Evolutionary conservation across 2,329 filamentous ascomycete genomes (phyloP).

Genomic region (Fusarium albosuccineum): DNA sequence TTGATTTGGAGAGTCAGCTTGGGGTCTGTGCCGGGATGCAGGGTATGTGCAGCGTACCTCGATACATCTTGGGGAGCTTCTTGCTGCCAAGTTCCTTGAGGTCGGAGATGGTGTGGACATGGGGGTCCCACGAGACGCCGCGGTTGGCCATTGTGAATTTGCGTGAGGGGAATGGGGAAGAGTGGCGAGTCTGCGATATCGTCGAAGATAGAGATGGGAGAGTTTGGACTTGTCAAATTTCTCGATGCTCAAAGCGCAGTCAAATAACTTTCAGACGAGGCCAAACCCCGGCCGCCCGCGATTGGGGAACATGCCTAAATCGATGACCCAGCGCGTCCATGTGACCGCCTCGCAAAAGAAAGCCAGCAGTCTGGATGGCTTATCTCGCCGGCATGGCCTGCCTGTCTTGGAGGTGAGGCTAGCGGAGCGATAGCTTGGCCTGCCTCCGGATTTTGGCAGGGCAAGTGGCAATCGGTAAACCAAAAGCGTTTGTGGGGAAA

Average conservation of each 20-base stretch:
- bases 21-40: neutral
- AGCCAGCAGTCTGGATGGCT: neutral
- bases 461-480: slow-evolving; percentile 6
- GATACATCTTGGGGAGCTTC: slow-evolving; percentile 38
- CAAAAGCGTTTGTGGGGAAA: slow-evolving; percentile 5
- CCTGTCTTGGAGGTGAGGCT: slow-evolving; percentile 16
- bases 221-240: neutral
- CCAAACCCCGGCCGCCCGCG: neutral
- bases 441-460: neutral
- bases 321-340: neutral
- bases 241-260: neutral
- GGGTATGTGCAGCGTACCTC: slow-evolving; percentile 11
- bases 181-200: too few relatives aligned
- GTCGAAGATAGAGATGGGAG: neutral
- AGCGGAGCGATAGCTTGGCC: neutral
- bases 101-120: slow-evolving; percentile 37
- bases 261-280: slow-evolving; percentile 6
- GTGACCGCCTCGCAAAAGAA: slow-evolving; percentile 9
- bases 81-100: slow-evolving; percentile 33
- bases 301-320: slow-evolving; percentile 6
- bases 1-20: slow-evolving; percentile 9
- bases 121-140: slow-evolving; percentile 32
- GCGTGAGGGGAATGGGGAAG: neutral
- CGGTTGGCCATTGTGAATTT: slow-evolving; percentile 32
- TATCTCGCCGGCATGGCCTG: slow-evolving; percentile 27